Conservation (phyloP, 768 basidiomycete genomes). For the Phylloporus scabripes region DNA sequence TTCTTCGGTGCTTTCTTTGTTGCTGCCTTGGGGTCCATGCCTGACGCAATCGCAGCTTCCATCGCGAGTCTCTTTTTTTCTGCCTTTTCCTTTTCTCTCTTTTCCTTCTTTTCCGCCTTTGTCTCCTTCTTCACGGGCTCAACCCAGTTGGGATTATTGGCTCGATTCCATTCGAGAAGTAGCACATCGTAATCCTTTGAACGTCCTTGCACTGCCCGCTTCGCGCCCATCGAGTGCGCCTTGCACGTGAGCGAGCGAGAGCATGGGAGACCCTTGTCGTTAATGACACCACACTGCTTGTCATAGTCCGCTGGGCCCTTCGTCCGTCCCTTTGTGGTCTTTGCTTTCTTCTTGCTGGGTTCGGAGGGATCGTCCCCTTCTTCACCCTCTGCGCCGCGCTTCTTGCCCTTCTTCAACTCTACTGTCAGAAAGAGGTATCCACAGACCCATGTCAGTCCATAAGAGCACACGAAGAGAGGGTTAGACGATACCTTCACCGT, state of each 20-base stretch:
- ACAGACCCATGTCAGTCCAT: constrained; percentile 2
- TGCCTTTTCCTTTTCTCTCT: constrained; percentile 71
- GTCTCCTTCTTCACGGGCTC: constrained; percentile 84
- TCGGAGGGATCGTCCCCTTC: constrained; percentile 56
- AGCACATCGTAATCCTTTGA: constrained; percentile 81
- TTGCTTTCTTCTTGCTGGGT: constrained; percentile 77
- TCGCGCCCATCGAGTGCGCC: constrained; percentile 95
- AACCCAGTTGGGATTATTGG: constrained; percentile 81
- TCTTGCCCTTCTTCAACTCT: constrained; percentile 57
- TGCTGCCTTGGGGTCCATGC: constrained; percentile 41
- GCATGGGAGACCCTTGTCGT: constrained; percentile 89
- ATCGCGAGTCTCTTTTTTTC: constrained; percentile 74
- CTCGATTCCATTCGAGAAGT: constrained; percentile 86
- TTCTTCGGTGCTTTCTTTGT: constrained; percentile 66
- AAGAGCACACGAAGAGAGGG: background rate
- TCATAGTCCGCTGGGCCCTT: constrained; percentile 89
- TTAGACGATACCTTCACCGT: constrained; percentile 39
- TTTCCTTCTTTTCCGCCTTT: constrained; percentile 84
- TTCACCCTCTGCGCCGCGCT: constrained; percentile 76
- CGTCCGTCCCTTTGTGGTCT: constrained; percentile 70
- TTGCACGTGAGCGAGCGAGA: constrained; percentile 97
- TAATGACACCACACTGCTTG: constrained; percentile 94
- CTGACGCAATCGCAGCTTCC: constrained; percentile 62
- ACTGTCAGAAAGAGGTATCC: constrained; percentile 11
- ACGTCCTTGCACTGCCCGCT: constrained; percentile 85